Evolutionary conservation across 2,329 filamentous ascomycete species (phyloP).

Genomic region (Furcasterigmium sp.): DNA sequence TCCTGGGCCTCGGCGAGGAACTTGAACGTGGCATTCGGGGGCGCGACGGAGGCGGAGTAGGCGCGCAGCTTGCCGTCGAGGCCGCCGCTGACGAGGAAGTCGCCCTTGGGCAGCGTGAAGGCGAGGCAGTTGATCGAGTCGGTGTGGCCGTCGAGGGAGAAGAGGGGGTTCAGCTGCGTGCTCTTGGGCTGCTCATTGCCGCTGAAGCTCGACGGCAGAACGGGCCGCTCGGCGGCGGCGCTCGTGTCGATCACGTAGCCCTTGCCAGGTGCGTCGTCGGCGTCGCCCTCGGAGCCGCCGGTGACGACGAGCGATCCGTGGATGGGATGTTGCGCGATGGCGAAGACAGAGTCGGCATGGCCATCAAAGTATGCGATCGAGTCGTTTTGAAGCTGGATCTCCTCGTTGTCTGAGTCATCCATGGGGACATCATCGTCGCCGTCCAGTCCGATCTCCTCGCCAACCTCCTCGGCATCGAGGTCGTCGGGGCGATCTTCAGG

Average conservation of each 20-base stretch:
- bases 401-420: slow-evolving; percentile 68
- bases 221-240: slow-evolving; percentile 56
- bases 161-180: slow-evolving; percentile 58
- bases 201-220: slow-evolving; percentile 70
- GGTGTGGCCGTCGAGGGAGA: slow-evolving; percentile 79
- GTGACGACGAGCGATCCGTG: slow-evolving; percentile 76
- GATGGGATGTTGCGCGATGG: slow-evolving; percentile 86
- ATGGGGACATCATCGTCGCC: slow-evolving; percentile 68
- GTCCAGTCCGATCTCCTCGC: slow-evolving; percentile 62
- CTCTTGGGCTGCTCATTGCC: slow-evolving; percentile 45
- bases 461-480: slow-evolving; percentile 71
- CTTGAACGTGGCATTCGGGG: slow-evolving; percentile 39
- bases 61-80: slow-evolving; percentile 78
- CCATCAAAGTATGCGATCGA: slow-evolving; percentile 86
- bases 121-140: slow-evolving; percentile 84
- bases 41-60: slow-evolving; percentile 50
- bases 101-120: slow-evolving; percentile 78
- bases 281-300: slow-evolving; percentile 64
- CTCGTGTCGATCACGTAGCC: slow-evolving; percentile 80
- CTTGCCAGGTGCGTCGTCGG: slow-evolving; percentile 62
- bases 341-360: slow-evolving; percentile 89
- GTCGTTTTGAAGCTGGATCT: slow-evolving; percentile 84
- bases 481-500: slow-evolving; percentile 51
- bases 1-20: slow-evolving; percentile 78
- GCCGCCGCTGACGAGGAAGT: slow-evolving; percentile 81